Evolutionary conservation across 306 rosid species (phyloP).

Genomic region (Inga oerstediana): DNA sequence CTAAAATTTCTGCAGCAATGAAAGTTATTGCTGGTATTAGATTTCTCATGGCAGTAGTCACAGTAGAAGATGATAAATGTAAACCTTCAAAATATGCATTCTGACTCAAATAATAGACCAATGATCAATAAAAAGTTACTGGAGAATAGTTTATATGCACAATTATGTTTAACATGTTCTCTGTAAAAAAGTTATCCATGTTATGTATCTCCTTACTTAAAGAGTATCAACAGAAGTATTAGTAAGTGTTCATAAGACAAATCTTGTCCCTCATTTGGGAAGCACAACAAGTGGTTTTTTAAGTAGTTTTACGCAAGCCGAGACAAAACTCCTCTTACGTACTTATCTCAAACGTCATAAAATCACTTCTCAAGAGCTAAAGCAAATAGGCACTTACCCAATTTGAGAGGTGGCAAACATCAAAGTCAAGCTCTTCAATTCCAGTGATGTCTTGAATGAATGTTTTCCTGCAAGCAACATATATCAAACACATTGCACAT

Average conservation of each 20-base stretch:
- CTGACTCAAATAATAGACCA: slow-evolving; percentile 40
- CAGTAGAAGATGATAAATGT: slow-evolving; percentile 61
- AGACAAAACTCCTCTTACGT: no score
- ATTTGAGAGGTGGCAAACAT: slow-evolving; percentile 60
- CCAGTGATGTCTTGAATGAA: slow-evolving; percentile 40
- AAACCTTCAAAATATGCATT: slow-evolving; percentile 71
- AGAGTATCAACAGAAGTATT: no score
- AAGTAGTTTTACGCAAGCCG: no score
- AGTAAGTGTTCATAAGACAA: neutral
- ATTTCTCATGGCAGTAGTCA: slow-evolving; percentile 68
- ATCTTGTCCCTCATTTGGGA: no score
- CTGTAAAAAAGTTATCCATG: no score
- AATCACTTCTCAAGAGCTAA: no score
- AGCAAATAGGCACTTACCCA: slow-evolving; percentile 43
- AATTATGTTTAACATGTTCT: no score
- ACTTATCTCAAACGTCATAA: no score
- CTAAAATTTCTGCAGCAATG: slow-evolving; percentile 56
- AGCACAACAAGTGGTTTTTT: no score
- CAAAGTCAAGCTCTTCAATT: slow-evolving; percentile 52
- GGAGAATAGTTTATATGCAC: no score
- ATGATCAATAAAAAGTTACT: neutral
- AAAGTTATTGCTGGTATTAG: slow-evolving; percentile 69
- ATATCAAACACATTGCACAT: neutral
- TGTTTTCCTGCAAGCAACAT: slow-evolving; percentile 44
- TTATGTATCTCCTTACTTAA: no score